phyloP scores from a whole-genome alignment of 2,329 filamentous ascomycete species.

The Pseudogymnoascus sp. region DNA sequence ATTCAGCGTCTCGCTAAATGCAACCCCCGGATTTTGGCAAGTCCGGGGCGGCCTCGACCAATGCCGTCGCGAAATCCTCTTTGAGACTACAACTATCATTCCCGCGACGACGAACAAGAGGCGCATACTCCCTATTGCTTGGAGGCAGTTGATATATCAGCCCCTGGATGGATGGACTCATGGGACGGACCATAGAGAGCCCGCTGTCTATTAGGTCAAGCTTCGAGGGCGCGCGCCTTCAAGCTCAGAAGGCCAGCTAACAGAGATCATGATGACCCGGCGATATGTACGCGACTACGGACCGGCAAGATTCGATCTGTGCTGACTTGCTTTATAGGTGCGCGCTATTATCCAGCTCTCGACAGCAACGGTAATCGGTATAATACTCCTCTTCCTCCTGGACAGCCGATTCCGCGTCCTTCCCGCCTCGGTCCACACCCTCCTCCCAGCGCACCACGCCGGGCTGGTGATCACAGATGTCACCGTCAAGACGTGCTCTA shows the following conservation, averaged over 20 bases:
- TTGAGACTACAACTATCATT: background rate
- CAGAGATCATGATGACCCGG: conserved; percentile 1
- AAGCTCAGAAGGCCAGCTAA: background rate
- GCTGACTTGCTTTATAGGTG: conserved; percentile 32
- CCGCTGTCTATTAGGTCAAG: conserved; percentile 5
- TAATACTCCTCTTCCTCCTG: conserved; percentile 56
- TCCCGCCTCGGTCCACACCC: conserved; percentile 59
- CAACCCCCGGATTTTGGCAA: conserved; percentile 1
- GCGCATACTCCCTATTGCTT: conserved; percentile 3
- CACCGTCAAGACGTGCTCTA: conserved; percentile 56
- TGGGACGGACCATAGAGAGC: conserved; percentile 6
- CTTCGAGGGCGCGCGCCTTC: background rate
- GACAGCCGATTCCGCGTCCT: conserved; percentile 64
- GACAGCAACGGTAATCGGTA: conserved; percentile 35
- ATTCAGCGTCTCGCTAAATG: background rate
- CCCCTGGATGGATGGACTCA: conserved; percentile 5
- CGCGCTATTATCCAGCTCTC: conserved; percentile 32
- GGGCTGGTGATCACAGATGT: conserved; percentile 66
- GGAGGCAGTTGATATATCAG: background rate
- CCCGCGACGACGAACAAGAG: background rate
- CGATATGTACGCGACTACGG: background rate
- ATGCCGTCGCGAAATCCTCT: background rate
- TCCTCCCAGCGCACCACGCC: conserved; percentile 60
- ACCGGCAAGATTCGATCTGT: background rate
- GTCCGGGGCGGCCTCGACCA: background rate